A percentile compares a stretch with the other conserved stretches of the same genome.
phyloP scores from a whole-genome alignment of 2,329 filamentous ascomycete species.

The Aspergillus latus region DNA sequence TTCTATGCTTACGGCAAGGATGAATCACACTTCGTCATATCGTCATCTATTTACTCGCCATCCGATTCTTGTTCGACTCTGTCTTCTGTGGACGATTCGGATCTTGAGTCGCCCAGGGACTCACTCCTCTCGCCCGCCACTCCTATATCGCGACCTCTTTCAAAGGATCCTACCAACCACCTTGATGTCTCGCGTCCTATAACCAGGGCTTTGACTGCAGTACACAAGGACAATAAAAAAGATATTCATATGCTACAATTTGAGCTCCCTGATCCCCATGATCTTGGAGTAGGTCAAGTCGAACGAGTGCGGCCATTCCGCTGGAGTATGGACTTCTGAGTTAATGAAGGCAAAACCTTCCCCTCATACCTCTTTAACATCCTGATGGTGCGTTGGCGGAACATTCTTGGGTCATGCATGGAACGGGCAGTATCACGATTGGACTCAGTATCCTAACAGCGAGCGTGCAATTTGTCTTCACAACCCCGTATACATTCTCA shows the following conservation, averaged over 20 bases:
- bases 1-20: conserved; percentile 21
- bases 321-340: conserved; percentile 47
- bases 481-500: conserved; percentile 8
- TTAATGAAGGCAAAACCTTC: background rate
- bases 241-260: conserved; percentile 37
- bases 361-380: conserved; percentile 1
- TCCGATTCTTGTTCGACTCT: conserved; percentile 36
- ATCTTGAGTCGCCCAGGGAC: conserved; percentile 26
- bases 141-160: conserved; percentile 37
- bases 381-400: background rate
- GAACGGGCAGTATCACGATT: conserved; percentile 9
- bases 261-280: conserved; percentile 36
- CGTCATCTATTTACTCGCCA: conserved; percentile 25
- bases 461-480: background rate
- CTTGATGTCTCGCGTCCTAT: conserved; percentile 33
- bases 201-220: conserved; percentile 35
- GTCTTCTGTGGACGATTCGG: conserved; percentile 28
- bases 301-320: conserved; percentile 40
- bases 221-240: conserved; percentile 33
- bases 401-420: conserved; percentile 3
- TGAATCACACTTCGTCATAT: conserved; percentile 25
- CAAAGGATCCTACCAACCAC: conserved; percentile 36
- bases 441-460: conserved; percentile 3
- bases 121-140: conserved; percentile 38
- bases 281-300: conserved; percentile 33